phyloP scores from a whole-genome alignment of 192 early-diverging fungal species.

The Umbelopsis isabellina region DNA sequence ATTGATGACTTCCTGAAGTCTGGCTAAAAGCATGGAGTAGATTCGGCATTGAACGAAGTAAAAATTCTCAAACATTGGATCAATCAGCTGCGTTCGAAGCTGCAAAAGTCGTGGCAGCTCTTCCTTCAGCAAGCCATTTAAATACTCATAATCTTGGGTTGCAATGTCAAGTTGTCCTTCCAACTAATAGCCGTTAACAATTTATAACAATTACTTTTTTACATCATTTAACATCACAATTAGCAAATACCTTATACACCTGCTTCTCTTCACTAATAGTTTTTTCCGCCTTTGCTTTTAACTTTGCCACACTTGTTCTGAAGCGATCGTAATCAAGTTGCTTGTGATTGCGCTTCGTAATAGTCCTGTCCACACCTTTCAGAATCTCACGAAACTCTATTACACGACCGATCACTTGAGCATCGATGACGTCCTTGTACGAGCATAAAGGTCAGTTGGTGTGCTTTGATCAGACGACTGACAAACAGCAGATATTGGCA shows the following conservation, averaged over 20 bases:
- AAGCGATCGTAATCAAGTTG: slow-evolving; percentile 92
- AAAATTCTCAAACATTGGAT: slow-evolving; percentile 85
- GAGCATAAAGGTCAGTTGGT: not conserved
- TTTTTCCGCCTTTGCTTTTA: slow-evolving; percentile 70
- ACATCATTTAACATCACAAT: not conserved
- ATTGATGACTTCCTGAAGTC: slow-evolving; percentile 55
- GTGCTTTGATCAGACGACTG: not conserved
- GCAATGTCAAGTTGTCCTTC: slow-evolving; percentile 80
- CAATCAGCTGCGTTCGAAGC: slow-evolving; percentile 72
- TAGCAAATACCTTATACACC: slow-evolving; percentile 59
- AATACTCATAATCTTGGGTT: slow-evolving; percentile 81
- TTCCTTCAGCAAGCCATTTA: slow-evolving; percentile 79
- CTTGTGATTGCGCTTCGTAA: slow-evolving; percentile 91
- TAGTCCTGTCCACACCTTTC: slow-evolving; percentile 77
- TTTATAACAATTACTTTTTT: no score
- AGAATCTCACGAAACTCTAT: slow-evolving; percentile 74
- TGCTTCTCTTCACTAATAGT: slow-evolving; percentile 69
- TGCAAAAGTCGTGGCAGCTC: slow-evolving; percentile 81
- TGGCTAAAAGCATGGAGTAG: slow-evolving; percentile 65
- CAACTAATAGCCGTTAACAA: slow-evolving; percentile 31
- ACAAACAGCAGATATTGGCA: not conserved
- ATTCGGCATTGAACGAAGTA: slow-evolving; percentile 85
- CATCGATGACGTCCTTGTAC: slow-evolving; percentile 70
- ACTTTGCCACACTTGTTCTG: slow-evolving; percentile 70
- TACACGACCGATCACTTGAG: slow-evolving; percentile 75